phyloP scores from a whole-genome alignment of 495 filamentous ascomycete genomes.

The Ascobolus immersus region DNA sequence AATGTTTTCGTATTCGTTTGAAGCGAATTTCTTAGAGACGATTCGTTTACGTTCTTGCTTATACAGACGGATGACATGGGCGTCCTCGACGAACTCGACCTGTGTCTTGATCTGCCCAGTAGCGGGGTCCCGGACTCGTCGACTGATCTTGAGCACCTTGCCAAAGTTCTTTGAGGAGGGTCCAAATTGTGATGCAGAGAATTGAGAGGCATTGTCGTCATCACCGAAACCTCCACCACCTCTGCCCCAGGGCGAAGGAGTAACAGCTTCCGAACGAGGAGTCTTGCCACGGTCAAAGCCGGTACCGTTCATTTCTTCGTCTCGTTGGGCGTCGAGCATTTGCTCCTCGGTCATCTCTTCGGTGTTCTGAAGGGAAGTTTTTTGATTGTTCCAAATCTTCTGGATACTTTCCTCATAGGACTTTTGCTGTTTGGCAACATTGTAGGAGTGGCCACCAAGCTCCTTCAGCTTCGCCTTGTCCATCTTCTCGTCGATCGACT shows the following conservation, averaged over 20 bases:
- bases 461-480: constrained; percentile 63
- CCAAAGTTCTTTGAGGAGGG: constrained; percentile 36
- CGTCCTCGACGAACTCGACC: constrained; percentile 18
- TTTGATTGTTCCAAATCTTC: constrained; percentile 74
- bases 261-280: constrained; percentile 34
- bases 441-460: constrained; percentile 85
- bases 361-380: constrained; percentile 41
- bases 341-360: constrained; percentile 36
- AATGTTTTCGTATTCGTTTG: constrained; percentile 20
- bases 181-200: constrained; percentile 60
- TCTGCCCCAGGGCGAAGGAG: constrained; percentile 27
- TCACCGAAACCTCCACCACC: constrained; percentile 27
- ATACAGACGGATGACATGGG: constrained; percentile 23
- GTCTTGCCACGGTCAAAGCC: constrained; percentile 34
- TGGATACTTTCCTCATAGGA: constrained; percentile 72
- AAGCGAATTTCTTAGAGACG: constrained; percentile 9
- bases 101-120: constrained; percentile 31
- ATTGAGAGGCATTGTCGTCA: constrained; percentile 69
- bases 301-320: constrained; percentile 37
- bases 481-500: constrained; percentile 66
- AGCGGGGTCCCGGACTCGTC: constrained; percentile 29
- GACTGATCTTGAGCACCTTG: constrained; percentile 47
- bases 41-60: constrained; percentile 26
- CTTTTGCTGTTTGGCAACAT: constrained; percentile 72
- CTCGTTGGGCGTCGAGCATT: constrained; percentile 20